Base-by-base conservation (phyloP, 2,329 filamentous ascomycete species). In the Paracamarosporium sp. region DNA sequence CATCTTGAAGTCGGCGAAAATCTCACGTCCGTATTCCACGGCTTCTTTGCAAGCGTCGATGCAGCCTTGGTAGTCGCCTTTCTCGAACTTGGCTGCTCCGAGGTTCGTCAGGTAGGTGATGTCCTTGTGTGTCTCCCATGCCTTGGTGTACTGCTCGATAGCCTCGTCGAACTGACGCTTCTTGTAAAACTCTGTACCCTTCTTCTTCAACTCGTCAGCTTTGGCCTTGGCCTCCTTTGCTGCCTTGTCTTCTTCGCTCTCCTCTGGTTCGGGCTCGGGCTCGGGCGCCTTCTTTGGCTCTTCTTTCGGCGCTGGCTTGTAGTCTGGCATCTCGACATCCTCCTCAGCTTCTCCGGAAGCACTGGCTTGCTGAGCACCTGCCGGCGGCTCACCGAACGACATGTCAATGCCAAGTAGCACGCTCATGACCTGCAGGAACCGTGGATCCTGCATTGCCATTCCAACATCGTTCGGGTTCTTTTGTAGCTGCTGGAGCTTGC, bases 41-140 rank as follows among this genome's bases (percentile, higher is more conserved):
- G 96, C 95, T 80, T 92, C 88, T 69, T 91, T 88, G 81, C 95
- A 99, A 15, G 89, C 82, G 69, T 96, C 91, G 63, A 99, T 93
- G 65, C 90, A 89, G 56, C 89, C 90, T 71, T 96, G 86, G 77
- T 91, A 96, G 75, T 98, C 95, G 56, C 93, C 93, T 84, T 98
- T 97, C 79, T 99, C 95, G 69, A 93, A 98, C 72, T 96, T 88
- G 59, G 94, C 95, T 3, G 95, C 95, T 59, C 93, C 92, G 30
- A 96, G 85, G 80, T 99, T 99, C 82, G 96, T 99, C 59, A 98
- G 85, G 80, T 99, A 99, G 15, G 94, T 95, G 72, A 99, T 96
- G 72, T 99, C 95, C 84, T 97, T 95, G 86, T 92, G 85, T 36
- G 91, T 79, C 58, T 97, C 93, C 95, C 95, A 99, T 0, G 95